Evolutionary conservation across 495 filamentous ascomycete genomes (phyloP).

Genomic region (Extremus antarcticus): DNA sequence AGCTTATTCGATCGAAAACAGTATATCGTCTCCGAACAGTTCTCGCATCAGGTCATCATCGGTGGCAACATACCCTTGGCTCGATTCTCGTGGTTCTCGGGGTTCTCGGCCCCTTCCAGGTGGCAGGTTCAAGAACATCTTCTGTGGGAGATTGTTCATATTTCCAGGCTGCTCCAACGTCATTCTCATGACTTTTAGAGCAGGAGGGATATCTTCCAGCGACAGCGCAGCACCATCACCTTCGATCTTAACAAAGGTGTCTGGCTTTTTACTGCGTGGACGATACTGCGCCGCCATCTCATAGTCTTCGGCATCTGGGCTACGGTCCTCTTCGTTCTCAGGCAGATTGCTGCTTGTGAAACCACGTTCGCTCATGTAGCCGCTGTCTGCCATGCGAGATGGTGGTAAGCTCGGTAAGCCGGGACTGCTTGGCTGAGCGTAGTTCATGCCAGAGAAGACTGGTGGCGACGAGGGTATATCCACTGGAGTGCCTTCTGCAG

Average conservation of each 20-base stretch:
- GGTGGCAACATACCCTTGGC: slow-evolving; percentile 15
- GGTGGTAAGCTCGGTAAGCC: slow-evolving; percentile 53
- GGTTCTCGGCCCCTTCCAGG: neutral
- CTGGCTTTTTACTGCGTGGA: slow-evolving; percentile 13
- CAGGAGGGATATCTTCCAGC: neutral
- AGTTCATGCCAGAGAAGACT: slow-evolving; percentile 43
- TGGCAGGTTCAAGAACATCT: slow-evolving; percentile 4
- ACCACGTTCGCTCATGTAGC: slow-evolving; percentile 66
- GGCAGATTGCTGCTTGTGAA: slow-evolving; percentile 1
- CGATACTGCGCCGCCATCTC: slow-evolving; percentile 18
- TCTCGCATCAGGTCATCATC: neutral
- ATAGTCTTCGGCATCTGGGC: slow-evolving; percentile 27
- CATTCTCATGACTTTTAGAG: neutral
- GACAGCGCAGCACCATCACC: slow-evolving; percentile 1
- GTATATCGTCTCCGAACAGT: neutral
- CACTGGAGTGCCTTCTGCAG: slow-evolving; percentile 44
- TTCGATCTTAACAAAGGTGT: slow-evolving; percentile 6
- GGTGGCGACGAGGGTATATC: slow-evolving; percentile 74
- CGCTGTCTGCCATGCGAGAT: slow-evolving; percentile 44
- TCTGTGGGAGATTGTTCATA: slow-evolving; percentile 12
- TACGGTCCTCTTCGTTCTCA: slow-evolving; percentile 39
- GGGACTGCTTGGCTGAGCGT: slow-evolving; percentile 57
- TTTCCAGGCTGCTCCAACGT: slow-evolving; percentile 11
- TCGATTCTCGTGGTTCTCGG: slow-evolving; percentile 1
- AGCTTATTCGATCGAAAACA: neutral